A percentile compares a stretch with the other conserved stretches of the same genome.
phyloP scores from a whole-genome alignment of 1,139 yeast species.

The Taphrina pruni region DNA sequence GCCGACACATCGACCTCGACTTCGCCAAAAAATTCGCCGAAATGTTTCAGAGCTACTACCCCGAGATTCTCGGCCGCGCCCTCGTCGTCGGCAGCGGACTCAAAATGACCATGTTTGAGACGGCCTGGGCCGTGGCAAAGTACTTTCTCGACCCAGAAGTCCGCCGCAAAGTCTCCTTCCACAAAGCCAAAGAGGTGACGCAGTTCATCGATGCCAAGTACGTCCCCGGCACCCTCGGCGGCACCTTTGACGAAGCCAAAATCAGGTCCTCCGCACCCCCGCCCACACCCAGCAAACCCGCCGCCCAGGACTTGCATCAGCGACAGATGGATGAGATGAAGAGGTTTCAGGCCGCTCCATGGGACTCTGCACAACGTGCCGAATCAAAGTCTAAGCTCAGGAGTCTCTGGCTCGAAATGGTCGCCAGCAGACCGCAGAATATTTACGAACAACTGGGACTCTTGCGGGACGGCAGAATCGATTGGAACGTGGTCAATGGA shows the following conservation, averaged over 20 bases:
- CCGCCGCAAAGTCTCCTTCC: conserved; percentile 35
- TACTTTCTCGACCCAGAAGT: conserved; percentile 42
- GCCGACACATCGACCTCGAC: conserved; percentile 41
- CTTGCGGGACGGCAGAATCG: conserved; percentile 29
- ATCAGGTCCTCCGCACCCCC: conserved; percentile 32
- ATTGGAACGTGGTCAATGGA: conserved; percentile 17
- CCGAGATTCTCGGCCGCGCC: conserved; percentile 43
- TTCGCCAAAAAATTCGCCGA: conserved; percentile 39
- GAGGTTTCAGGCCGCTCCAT: conserved; percentile 17
- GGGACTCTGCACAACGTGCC: conserved; percentile 24
- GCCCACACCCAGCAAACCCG: conserved; percentile 12
- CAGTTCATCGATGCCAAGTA: conserved; percentile 32
- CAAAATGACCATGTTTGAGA: conserved; percentile 42
- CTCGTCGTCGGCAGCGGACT: conserved; percentile 41
- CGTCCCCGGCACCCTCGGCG: conserved; percentile 40
- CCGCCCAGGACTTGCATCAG: conserved; percentile 18
- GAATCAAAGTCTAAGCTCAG: conserved; percentile 27
- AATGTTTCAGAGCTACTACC: conserved; percentile 41
- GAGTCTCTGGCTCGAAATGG: conserved; percentile 38
- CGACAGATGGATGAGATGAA: conserved; percentile 33
- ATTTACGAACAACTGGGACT: conserved; percentile 42
- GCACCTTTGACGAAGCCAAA: conserved; percentile 38
- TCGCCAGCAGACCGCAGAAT: conserved; percentile 36
- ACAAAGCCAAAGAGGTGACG: conserved; percentile 34
- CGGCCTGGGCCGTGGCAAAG: conserved; percentile 40